A percentile compares a stretch with the other conserved stretches of the same genome.
Conservation (phyloP, 164 flowering plant genomes). For the Kalanchoe fedtschenkoi region DNA sequence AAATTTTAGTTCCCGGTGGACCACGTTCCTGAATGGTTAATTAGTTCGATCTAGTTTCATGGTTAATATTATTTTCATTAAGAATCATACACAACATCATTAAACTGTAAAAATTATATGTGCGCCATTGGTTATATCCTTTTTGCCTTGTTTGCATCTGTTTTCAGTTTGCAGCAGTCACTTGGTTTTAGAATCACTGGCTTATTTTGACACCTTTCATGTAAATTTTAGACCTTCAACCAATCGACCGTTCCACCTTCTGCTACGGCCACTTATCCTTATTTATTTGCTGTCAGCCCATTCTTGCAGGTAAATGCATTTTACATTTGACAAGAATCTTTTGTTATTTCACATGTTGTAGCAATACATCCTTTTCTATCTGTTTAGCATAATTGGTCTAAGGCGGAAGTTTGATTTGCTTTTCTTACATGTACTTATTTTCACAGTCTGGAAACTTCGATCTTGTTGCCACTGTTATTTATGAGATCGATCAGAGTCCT, state of each 20-base stretch:
- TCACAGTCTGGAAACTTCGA: conserved; percentile 87
- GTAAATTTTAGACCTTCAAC: conserved; percentile 43
- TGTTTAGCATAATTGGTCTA: not conserved
- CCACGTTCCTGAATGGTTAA: no score
- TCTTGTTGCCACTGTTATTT: conserved; percentile 79
- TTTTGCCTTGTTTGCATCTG: not conserved
- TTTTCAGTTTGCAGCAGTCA: not conserved
- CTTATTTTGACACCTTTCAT: not conserved
- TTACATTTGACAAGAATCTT: not conserved
- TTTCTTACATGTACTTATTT: not conserved
- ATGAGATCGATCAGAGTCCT: conserved; percentile 74
- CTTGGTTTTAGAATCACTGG: not conserved
- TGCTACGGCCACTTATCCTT: conserved; percentile 75
- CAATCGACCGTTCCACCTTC: conserved; percentile 68
- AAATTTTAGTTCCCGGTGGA: no score
- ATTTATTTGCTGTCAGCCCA: conserved; percentile 77
- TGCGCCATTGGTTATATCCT: not conserved
- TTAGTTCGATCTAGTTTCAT: no score
- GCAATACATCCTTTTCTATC: not conserved
- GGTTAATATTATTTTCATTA: no score
- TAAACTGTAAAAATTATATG: no score
- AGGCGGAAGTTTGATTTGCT: not conserved
- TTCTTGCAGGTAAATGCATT: conserved; percentile 66
- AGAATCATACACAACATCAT: no score
- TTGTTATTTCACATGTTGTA: not conserved